Percentiles rank a stretch among this genome's conserved stretches.
Conservation (phyloP, 805 yeast species). For the Kodamaea laetipori region DNA sequence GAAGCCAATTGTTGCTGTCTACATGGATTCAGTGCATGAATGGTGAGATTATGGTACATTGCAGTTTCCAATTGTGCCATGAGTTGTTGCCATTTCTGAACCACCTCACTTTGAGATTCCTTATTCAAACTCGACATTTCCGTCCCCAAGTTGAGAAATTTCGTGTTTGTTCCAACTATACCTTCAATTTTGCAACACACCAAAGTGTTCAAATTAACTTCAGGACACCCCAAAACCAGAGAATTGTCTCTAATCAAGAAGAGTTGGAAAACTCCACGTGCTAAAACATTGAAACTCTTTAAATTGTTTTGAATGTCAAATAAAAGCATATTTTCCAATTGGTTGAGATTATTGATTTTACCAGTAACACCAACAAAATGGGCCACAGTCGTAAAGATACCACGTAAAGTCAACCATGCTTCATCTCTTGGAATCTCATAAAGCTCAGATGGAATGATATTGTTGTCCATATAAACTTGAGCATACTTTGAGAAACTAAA, state of each 20-base stretch:
- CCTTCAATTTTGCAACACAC: constrained; percentile 34
- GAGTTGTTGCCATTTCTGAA: constrained; percentile 5
- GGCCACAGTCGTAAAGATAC: constrained; percentile 24
- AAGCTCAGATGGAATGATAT: constrained; percentile 40
- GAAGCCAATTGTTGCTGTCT: constrained; percentile 75
- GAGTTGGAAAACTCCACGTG: constrained; percentile 64
- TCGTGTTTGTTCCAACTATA: constrained; percentile 41
- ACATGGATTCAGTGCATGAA: constrained; percentile 61
- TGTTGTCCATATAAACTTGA: constrained; percentile 39
- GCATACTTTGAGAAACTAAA: constrained; percentile 37
- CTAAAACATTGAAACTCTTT: constrained; percentile 44
- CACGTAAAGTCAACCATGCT: constrained; percentile 23
- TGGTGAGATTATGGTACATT: constrained; percentile 32
- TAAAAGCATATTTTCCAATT: constrained; percentile 30
- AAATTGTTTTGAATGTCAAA: constrained; percentile 30
- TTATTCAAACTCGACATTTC: constrained; percentile 10
- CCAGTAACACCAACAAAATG: constrained; percentile 22
- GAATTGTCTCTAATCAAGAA: constrained; percentile 64
- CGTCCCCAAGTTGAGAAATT: constrained; percentile 26
- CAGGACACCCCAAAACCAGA: constrained; percentile 52
- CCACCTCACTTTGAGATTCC: constrained; percentile 10
- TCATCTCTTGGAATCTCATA: constrained; percentile 22
- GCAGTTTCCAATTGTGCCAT: constrained; percentile 48
- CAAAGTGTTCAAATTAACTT: constrained; percentile 18
- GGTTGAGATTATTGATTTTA: constrained; percentile 22